Evolutionary conservation across 2,329 filamentous ascomycete species (phyloP), one percentile per base, ranked within the genome.

Genomic region (Cadophora luteo-olivacea): DNA sequence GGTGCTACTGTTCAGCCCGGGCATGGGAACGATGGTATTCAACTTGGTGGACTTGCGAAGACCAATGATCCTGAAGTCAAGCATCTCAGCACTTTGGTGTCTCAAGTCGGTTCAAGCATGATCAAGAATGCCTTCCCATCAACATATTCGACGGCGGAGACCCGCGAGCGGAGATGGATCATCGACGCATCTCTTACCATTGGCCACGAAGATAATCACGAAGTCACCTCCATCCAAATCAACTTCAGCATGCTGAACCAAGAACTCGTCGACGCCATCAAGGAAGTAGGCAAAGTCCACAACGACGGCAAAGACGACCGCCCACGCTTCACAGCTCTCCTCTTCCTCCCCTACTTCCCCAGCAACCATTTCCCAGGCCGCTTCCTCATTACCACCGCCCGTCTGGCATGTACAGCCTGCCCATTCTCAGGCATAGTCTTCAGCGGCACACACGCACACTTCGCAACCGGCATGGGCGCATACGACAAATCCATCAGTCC

Each of bases 241-340:
- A 64, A 64, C 51, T 64, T 55, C 51, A 57, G 49, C 3, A 54
- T 45, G 33, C 62, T 57, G 3, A 36, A 64, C 38, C 49, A 64
- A 48, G 51, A 45, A 1, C 51, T 64, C 49, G 62, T 52, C 45
- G 49, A 64, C 9, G 62, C 49, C 24, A 54, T 64, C 48, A 64
- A 64, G 4, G 48, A 57, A 36, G 52, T 45, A 19, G 62, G 49
- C n/a, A 54, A 64, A 16, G 49, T 64, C 29, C 62, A 64, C 51
- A 64, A 52, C 38, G 64, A 66, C 36, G 55, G 55, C 22, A 60
- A 61, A 29, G 64, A 68, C 32, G 66, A 64, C 25, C 60, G 48
- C n/a, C 16, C 33, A 4, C 49, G 58, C 51, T 52, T 67, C 45
- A 62, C 58, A 9, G 49, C 54, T 19, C 24, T 67, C 24, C 65